Base-by-base conservation (phyloP, 1,284 basidiomycete species). In the Boletellus sp. region DNA sequence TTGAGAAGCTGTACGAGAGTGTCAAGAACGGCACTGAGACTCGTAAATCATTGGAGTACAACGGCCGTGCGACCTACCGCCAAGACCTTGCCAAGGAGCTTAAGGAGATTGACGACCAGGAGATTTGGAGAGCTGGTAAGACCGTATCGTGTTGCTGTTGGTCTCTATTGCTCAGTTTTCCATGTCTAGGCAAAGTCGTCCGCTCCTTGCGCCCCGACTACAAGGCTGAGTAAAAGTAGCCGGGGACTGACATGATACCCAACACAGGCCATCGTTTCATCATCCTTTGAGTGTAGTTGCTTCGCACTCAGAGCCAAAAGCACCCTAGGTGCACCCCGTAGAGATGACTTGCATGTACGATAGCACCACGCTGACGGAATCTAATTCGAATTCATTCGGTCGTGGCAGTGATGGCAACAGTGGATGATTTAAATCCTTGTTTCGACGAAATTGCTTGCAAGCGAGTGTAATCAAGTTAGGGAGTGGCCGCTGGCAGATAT, bases 11-110 rank as follows among this genome's bases (percentile, higher is more conserved):
- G 35, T 99, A 99, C 77, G 79, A 92, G 77, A 91, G 88, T 66
- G 96, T 99, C 60, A 80, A 77, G 68, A 84, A 98, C 67, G 96
- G 96, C 50, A 90, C 90, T 25, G 96, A 99, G 80, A 99, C 96
- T 40, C 86, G 93, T 69, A 94, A 95, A 68, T 87, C 93, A 39
- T 84, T 99, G 61, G 93, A 97, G 69, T 99, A 92, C 79, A 98
- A 98, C 70, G 84, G 87, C 49, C 85, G 93, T 51, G 71, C 80
- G 59, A 96, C 94, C 8, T 99, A 99, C 78, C 89, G 94, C 53
- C 75, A 93, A 70, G 94, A 96, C 68, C 85, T 97, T 56, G 87
- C 88, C 58, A 88, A 84, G 77, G 95, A 99, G 76, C 82, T 96
- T 53, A 87, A 85, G 68, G 93, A 91, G 70, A 97, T 99, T 63